These are phyloP conservation scores for Cladosporium sp. DNA, from an alignment of 2,329 filamentous ascomycete species.

Conservation along the genomic window DNA sequence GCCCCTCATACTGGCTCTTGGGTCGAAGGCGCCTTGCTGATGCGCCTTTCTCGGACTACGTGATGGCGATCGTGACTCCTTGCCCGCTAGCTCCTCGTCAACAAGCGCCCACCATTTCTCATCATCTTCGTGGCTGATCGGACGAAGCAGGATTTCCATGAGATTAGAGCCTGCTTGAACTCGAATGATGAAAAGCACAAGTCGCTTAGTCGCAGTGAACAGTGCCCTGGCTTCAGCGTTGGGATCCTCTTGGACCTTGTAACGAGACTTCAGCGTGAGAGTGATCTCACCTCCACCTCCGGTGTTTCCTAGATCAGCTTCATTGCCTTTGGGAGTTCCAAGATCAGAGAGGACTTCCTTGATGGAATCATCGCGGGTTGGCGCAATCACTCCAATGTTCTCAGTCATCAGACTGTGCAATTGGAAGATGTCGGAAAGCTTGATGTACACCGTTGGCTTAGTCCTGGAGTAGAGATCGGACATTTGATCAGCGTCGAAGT, in stretches of 20 bases:
- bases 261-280: constrained; percentile 32
- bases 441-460: constrained; percentile 98
- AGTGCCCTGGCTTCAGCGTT: constrained; percentile 87
- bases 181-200: constrained; percentile 94
- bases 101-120: constrained; percentile 79
- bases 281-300: constrained; percentile 32
- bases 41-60: constrained; percentile 9
- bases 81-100: constrained; percentile 66
- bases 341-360: constrained; percentile 90
- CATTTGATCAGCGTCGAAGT: constrained; percentile 98
- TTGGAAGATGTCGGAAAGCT: constrained; percentile 94
- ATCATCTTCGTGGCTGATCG: constrained; percentile 81
- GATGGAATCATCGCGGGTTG: constrained; percentile 77
- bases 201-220: constrained; percentile 98
- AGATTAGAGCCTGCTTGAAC: constrained; percentile 88
- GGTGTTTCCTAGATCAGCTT: constrained; percentile 60
- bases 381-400: constrained; percentile 74
- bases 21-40: constrained; percentile 25
- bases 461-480: constrained; percentile 96
- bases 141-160: constrained; percentile 92
- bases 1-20: constrained; percentile 27
- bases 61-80: constrained; percentile 26
- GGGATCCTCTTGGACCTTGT: constrained; percentile 59
- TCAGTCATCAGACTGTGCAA: constrained; percentile 84
- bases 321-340: constrained; percentile 93